phyloP scores from a whole-genome alignment of 2,329 filamentous ascomycete species.

The Ophiostoma fasciatum region DNA sequence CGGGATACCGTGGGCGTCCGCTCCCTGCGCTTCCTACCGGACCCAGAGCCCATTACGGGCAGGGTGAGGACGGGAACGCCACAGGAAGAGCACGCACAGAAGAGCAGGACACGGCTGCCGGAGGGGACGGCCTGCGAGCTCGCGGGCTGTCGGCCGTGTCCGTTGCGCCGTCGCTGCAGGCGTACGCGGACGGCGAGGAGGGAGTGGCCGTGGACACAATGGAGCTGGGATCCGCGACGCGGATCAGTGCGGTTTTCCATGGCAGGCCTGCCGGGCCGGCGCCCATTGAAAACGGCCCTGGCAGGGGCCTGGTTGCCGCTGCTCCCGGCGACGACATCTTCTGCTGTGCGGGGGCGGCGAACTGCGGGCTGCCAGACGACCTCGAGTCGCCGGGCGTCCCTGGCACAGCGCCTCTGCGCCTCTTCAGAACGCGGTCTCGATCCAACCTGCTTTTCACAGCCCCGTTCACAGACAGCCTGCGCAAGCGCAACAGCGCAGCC shows the following conservation, averaged over 20 bases:
- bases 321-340: not conserved
- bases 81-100: no score
- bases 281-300: not conserved
- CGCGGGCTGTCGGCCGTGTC: not conserved
- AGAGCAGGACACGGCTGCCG: no score
- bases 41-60: no score
- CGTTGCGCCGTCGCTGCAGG: slow-evolving; percentile 7
- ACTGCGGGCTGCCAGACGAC: not conserved
- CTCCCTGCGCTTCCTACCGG: no score
- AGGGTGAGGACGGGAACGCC: no score
- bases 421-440: not conserved
- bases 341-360: no score
- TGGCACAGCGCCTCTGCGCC: not conserved
- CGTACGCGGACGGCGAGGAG: slow-evolving; percentile 5
- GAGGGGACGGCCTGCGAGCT: no score
- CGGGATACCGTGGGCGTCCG: not conserved
- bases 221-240: slow-evolving; percentile 4
- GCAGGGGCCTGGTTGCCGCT: not conserved
- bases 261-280: not conserved
- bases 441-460: not conserved
- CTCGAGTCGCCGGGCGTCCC: not conserved
- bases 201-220: not conserved
- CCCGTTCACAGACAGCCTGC: slow-evolving; percentile 9
- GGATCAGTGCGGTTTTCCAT: no score
- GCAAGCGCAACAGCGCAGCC: slow-evolving; percentile 6